Base-by-base conservation (phyloP, 345 rosid genomes). In the Iberis pinnata region DNA sequence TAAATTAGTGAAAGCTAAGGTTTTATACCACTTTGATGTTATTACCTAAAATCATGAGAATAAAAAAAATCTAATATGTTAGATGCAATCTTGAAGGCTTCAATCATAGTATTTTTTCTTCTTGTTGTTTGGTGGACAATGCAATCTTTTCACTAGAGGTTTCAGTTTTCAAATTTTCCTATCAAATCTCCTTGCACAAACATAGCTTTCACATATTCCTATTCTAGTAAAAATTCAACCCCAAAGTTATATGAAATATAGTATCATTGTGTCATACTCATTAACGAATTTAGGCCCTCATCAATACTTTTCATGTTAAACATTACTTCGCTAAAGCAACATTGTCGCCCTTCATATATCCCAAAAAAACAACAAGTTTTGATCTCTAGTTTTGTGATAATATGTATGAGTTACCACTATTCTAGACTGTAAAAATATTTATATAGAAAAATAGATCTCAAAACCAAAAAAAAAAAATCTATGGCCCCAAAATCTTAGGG, bases 101-200 rank as follows among this genome's bases (percentile, higher is more conserved):
- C n/a, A 1, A 13, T 52, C 36, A 24, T 26, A 15, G 14, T 43
- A 38, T 11, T 19, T 35, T 53, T 61, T 0, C 1, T 43, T 62
- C 75, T 69, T 18, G 40, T 67, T 82, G 55, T 80, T 87, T 16
- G 82, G 77, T 19, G 85, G 75, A 43, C 77, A 78, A 61, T 84
- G 98, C 61, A 89, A 58, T 56, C 96, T 79, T 63, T 78, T 80
- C 48, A 61, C 57, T 39, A 86, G 74, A 7, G 84, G 81, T 8
- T 76, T 70, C 10, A 95, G 78, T 17, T 78, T 92, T 18, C 87
- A 56, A 26, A 60, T 55, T 56, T 73, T 47, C 41, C 71, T 65
- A 59, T 89, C 92, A 38, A 89, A 86, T 52, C 92, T 96, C 51
- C 98, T 72, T 19, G 87, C 87, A 47, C 96, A 89, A 27, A 89